A percentile compares a stretch with the other conserved stretches of the same genome.
Conservation (phyloP, 768 basidiomycete species). For the Calocybe cyanea region DNA sequence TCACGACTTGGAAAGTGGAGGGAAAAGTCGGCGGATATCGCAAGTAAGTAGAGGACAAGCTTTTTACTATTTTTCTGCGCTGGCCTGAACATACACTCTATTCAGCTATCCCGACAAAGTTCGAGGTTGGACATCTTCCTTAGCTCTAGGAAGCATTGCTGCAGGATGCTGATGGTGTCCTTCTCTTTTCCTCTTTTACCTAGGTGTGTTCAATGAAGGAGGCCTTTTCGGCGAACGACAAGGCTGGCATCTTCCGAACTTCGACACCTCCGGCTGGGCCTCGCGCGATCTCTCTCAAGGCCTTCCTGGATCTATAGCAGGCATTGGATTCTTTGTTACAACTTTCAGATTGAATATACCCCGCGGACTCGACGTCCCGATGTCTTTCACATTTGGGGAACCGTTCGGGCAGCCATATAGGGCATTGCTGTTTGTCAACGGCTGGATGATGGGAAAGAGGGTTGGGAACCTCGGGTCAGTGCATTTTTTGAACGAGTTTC, state of each 20-base stretch:
- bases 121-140: conserved; percentile 33
- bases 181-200: background rate
- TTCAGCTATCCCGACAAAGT: conserved; percentile 69
- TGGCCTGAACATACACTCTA: background rate
- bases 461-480: conserved; percentile 67
- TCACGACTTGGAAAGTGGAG: conserved; percentile 67
- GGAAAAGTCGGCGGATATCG: conserved; percentile 73
- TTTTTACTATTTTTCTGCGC: background rate
- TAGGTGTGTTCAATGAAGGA: conserved; percentile 66
- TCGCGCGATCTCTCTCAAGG: conserved; percentile 53
- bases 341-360: conserved; percentile 65
- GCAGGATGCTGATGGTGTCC: background rate
- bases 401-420: conserved; percentile 61
- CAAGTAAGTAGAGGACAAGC: conserved; percentile 34
- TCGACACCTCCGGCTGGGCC: conserved; percentile 59
- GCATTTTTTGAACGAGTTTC: no score
- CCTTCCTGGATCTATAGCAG: conserved; percentile 53
- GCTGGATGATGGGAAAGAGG: conserved; percentile 87
- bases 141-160: no score
- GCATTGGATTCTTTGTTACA: conserved; percentile 80
- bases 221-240: conserved; percentile 66
- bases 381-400: conserved; percentile 71
- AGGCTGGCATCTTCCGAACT: conserved; percentile 76
- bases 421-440: conserved; percentile 74
- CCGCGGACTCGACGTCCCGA: conserved; percentile 55